These are phyloP conservation scores for Clonostachys chloroleuca DNA, from an alignment of 2,329 filamentous ascomycete genomes.

Conservation along the genomic window DNA sequence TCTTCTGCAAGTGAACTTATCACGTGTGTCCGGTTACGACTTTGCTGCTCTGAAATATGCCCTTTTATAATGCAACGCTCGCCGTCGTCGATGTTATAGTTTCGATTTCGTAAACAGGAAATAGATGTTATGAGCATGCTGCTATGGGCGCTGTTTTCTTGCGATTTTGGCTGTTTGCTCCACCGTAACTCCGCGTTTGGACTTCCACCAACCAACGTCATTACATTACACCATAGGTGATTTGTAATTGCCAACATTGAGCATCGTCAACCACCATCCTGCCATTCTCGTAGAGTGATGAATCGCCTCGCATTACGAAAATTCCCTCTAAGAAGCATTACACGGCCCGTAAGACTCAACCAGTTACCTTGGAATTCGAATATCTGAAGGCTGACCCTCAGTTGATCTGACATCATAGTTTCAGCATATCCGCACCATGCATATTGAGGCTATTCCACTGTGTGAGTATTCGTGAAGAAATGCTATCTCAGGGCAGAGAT, in stretches of 20 bases:
- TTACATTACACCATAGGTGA: slow-evolving; percentile 6
- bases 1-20: no score
- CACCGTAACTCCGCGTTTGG: no score
- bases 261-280: not conserved
- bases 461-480: slow-evolving; percentile 48
- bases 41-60: no score
- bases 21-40: no score
- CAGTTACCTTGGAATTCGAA: not conserved
- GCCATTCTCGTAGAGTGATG: slow-evolving; percentile 20
- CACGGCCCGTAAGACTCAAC: slow-evolving; percentile 3
- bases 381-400: not conserved
- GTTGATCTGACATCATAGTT: not conserved
- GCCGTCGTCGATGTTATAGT: no score
- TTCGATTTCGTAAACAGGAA: no score
- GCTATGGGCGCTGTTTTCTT: no score
- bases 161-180: no score
- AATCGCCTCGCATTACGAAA: slow-evolving; percentile 32
- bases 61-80: no score
- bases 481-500: not conserved
- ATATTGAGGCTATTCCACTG: slow-evolving; percentile 86
- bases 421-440: slow-evolving; percentile 49
- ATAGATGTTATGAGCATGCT: no score
- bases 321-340: slow-evolving; percentile 10
- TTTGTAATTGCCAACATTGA: not conserved
- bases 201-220: no score